phyloP scores from a whole-genome alignment of 2,329 filamentous ascomycete species.

The Venturiaceae sp. region DNA sequence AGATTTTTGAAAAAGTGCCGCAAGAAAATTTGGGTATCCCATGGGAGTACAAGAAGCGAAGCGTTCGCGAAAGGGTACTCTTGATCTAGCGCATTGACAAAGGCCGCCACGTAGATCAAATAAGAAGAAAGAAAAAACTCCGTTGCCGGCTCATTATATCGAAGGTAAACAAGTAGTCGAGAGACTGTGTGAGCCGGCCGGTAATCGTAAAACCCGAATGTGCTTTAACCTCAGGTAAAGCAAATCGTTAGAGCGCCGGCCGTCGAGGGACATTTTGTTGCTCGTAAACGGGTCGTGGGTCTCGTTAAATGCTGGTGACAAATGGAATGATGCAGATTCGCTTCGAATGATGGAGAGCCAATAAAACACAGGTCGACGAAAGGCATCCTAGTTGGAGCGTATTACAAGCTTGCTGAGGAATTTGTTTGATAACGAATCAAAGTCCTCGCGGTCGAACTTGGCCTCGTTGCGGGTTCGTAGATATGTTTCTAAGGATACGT shows the following conservation, averaged over 20 bases:
- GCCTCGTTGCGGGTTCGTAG: constrained; percentile 68
- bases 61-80: background rate
- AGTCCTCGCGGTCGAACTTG: constrained; percentile 84
- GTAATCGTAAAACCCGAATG: background rate
- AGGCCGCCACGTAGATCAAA: background rate
- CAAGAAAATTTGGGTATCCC: constrained; percentile 2
- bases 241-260: background rate
- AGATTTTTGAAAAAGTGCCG: background rate
- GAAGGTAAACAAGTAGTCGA: background rate
- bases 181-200: background rate
- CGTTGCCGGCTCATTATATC: background rate
- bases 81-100: background rate
- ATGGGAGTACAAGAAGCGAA: background rate
- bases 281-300: constrained; percentile 2
- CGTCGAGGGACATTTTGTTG: background rate
- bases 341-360: background rate
- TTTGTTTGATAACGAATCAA: constrained; percentile 93
- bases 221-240: background rate
- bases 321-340: background rate
- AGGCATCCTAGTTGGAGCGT: constrained; percentile 55
- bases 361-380: background rate
- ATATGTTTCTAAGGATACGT: constrained; percentile 60
- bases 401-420: constrained; percentile 95
- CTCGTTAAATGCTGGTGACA: background rate
- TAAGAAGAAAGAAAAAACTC: background rate